Base-by-base conservation (phyloP, 495 filamentous ascomycete genomes). In the Penicillium ucsense region DNA sequence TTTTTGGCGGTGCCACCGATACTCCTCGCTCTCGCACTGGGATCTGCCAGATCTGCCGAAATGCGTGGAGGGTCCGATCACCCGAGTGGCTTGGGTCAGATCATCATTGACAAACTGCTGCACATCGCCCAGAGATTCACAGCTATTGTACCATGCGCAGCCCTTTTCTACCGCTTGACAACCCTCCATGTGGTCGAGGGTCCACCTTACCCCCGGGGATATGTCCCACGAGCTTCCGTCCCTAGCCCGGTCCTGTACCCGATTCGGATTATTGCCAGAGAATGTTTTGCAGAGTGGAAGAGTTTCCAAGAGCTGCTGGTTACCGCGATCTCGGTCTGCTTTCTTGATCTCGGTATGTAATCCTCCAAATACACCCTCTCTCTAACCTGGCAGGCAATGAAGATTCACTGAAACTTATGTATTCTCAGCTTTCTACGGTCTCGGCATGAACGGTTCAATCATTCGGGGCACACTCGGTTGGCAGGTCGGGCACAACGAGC, bases 281-380 rank as follows among this genome's bases (percentile, higher is more conserved):
- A 62, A 35, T 77, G 86, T 62, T 89, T 84, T 54, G 48, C 63
- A 8, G 77, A 82, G 49, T 83, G 75, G 75, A 81, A 79, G 65
- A 75, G 89, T 55, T 78, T 75, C 46, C 80, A 78, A 56, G 70
- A 86, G 20, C 71, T 92, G 4, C 75, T 89, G 34, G 86, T 86
- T 5, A 90, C 85, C 4, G 84, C 87, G 12, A 78, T 80, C 9
- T 88, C 85, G 3, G 89, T 86, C 86, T 88, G 88, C 62, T 77
- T 87, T 53, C 76, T 88, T 33, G 84, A 86, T 57, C 77, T 82
- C 43, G 64, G 64, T 66, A 51, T 39, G 64, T 32, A 8, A 7
- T 33, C 31, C 6, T 33, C 10, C 10, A 8, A 20, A 12, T 20
- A 29, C n/a, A 12, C 20, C 20, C 20, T 20, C 20, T 28, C 8